Conservation (phyloP, 129 eudicot species). For the Arctium minus region DNA sequence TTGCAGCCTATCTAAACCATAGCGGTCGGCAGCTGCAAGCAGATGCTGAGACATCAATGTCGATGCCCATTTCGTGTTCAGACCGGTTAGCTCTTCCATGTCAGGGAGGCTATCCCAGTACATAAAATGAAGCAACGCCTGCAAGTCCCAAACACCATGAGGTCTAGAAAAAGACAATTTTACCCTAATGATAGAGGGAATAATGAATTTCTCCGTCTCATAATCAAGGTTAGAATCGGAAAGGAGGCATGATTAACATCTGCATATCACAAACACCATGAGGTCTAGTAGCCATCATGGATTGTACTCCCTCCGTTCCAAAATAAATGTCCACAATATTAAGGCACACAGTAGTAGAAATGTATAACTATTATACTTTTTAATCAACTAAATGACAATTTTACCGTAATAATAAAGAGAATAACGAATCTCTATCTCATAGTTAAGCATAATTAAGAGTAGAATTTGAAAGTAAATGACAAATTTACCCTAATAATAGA, state of each 20-base stretch:
- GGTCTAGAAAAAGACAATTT: not conserved
- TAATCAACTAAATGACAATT: too few species aligned
- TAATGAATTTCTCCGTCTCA: not conserved
- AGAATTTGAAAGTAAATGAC: too few species aligned
- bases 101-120: conserved; percentile 78
- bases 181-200: not conserved
- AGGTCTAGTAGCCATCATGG: not conserved
- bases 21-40: conserved; percentile 85
- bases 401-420: too few species aligned
- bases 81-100: conserved; percentile 73
- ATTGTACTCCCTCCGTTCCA: not conserved
- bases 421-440: too few species aligned
- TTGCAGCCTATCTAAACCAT: conserved; percentile 72
- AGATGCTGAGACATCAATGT: conserved; percentile 80
- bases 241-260: too few species aligned
- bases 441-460: too few species aligned
- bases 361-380: too few species aligned
- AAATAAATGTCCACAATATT: not conserved
- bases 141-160: not conserved
- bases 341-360: not conserved
- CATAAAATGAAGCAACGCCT: conserved; percentile 78
- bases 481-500: too few species aligned
- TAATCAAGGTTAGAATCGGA: not conserved
- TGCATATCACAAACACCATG: not conserved
- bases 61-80: conserved; percentile 57